phyloP scores from a whole-genome alignment of 1,139 yeast genomes.

The Diutina siamensis region DNA sequence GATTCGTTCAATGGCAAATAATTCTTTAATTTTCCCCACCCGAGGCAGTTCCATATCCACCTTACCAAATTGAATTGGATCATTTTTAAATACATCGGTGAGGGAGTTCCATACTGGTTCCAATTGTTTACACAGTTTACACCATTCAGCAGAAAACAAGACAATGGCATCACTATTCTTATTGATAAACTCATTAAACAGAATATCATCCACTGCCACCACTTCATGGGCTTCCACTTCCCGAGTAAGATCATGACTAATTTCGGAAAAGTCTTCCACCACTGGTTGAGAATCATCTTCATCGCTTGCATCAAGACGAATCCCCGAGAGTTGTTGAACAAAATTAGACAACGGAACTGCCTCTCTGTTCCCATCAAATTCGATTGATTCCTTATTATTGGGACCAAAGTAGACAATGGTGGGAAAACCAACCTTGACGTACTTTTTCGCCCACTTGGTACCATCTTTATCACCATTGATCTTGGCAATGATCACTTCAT shows the following conservation, averaged over 20 bases:
- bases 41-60: conserved; percentile 27
- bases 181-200: background rate
- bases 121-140: conserved; percentile 18
- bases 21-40: conserved; percentile 28
- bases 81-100: conserved; percentile 22
- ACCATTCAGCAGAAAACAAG: conserved; percentile 30
- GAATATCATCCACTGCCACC: conserved; percentile 9
- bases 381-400: conserved; percentile 32
- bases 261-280: conserved; percentile 12
- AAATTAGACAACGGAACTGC: conserved; percentile 35
- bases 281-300: conserved; percentile 6
- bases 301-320: conserved; percentile 15
- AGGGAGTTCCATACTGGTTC: conserved; percentile 21
- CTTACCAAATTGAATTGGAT: conserved; percentile 31
- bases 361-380: conserved; percentile 38
- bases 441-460: conserved; percentile 40
- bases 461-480: conserved; percentile 61
- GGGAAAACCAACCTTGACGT: conserved; percentile 54
- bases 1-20: conserved; percentile 32
- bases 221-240: conserved; percentile 19
- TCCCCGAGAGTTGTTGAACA: conserved; percentile 24
- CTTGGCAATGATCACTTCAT: conserved; percentile 42
- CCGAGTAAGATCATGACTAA: conserved; percentile 23
- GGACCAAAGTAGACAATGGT: conserved; percentile 48
- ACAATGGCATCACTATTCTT: conserved; percentile 15